Evolutionary conservation across 352 stramenopile genomes (phyloP).

Genomic region (Pythium myriotylum): DNA sequence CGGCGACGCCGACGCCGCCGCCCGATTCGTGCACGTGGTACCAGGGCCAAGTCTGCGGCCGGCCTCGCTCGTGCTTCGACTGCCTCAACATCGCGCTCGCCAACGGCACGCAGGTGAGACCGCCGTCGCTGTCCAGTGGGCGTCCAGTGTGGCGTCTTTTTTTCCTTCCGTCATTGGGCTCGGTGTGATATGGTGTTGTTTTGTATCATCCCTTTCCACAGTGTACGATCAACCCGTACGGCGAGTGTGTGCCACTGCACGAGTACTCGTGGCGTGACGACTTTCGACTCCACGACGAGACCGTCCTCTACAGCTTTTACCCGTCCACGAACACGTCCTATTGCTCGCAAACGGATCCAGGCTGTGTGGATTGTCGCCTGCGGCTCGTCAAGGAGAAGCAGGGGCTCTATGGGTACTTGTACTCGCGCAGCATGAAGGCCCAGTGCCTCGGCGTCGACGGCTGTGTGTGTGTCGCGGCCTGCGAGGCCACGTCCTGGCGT

Average conservation of each 20-base stretch:
- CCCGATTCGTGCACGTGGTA: conserved; percentile 45
- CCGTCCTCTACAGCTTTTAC: conserved; percentile 37
- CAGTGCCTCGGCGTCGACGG: conserved; percentile 45
- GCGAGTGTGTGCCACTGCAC: conserved; percentile 20
- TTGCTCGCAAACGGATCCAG: conserved; percentile 42
- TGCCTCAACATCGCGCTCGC: conserved; percentile 45
- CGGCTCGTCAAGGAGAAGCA: conserved; percentile 25
- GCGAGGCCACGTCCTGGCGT: conserved; percentile 43
- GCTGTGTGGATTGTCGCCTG: conserved; percentile 41
- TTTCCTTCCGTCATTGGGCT: too few species aligned
- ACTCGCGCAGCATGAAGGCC: conserved; percentile 33
- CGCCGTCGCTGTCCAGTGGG: too few species aligned
- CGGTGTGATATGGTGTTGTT: not conserved
- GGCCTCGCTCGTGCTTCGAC: conserved; percentile 60
- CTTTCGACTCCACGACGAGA: conserved; percentile 16
- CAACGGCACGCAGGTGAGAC: conserved; percentile 5
- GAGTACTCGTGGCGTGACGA: conserved; percentile 15
- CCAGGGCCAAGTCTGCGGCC: conserved; percentile 32
- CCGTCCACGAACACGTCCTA: conserved; percentile 54
- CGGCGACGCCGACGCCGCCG: conserved; percentile 1
- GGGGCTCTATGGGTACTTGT: conserved; percentile 17
- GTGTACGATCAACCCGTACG: conserved; percentile 24
- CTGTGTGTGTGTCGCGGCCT: conserved; percentile 63
- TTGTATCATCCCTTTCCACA: not conserved
- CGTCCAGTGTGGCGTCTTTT: not conserved